Percentiles rank a stretch among this genome's conserved stretches.
Evolutionary conservation across 169 alveolate genomes (phyloP).

Genomic region (Plasmodium vivax): DNA sequence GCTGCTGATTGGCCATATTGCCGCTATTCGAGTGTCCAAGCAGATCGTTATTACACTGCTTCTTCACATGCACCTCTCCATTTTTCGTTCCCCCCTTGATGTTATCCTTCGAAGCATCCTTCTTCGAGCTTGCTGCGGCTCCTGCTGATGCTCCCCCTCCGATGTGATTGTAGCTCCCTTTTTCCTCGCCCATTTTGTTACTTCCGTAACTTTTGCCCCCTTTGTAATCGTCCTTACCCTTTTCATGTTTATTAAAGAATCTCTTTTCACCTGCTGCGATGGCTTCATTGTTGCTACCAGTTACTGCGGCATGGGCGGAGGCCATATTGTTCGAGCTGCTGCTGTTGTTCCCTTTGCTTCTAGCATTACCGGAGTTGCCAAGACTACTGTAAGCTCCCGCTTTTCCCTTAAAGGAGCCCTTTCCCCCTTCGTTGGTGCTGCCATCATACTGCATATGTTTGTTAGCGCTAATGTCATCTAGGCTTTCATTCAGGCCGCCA

Average conservation of each 20-base stretch:
- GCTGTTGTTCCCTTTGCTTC: not conserved
- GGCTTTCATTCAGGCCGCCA: not conserved
- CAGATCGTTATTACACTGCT: conserved; percentile 1
- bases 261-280: not conserved
- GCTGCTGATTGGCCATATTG: not conserved
- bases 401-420: not conserved
- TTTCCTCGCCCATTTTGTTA: conserved; percentile 35
- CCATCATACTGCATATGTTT: not conserved
- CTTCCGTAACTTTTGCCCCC: not conserved
- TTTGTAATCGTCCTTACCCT: conserved; percentile 36
- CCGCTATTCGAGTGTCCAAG: not conserved
- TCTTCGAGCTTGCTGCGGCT: not conserved
- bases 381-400: not conserved
- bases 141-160: not conserved
- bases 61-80: not conserved
- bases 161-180: not conserved
- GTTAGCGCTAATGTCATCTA: not conserved
- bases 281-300: not conserved
- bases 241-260: conserved; percentile 10
- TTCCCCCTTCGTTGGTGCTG: not conserved
- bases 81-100: not conserved
- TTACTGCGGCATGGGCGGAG: not conserved
- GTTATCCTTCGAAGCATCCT: conserved; percentile 21
- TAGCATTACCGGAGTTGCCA: not conserved
- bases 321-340: not conserved